Evolutionary conservation across 2,329 filamentous ascomycete species (phyloP).

Genomic region (Fusarium sororula): DNA sequence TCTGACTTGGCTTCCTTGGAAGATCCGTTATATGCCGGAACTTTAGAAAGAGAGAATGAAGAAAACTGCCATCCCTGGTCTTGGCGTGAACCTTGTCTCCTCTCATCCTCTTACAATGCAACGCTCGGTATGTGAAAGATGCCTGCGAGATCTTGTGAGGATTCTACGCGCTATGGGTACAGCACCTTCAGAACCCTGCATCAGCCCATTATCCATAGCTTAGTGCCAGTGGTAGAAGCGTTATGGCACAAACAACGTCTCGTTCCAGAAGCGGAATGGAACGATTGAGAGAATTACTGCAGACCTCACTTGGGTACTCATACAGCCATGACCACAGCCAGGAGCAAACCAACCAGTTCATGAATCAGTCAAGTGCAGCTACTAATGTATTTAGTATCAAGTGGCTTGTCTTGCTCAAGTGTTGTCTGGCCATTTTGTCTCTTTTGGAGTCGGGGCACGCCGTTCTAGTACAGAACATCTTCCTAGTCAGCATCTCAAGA

Average conservation of each 20-base stretch:
- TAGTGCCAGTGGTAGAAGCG: slow-evolving; percentile 14
- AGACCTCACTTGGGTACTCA: neutral
- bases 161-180: slow-evolving; percentile 18
- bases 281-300: slow-evolving; percentile 29
- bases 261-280: slow-evolving; percentile 40
- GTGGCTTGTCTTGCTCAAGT: slow-evolving; percentile 6
- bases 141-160: slow-evolving; percentile 1
- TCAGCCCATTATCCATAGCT: slow-evolving; percentile 38
- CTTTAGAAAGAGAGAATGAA: neutral
- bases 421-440: slow-evolving; percentile 23
- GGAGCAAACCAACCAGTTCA: neutral
- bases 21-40: neutral
- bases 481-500: neutral
- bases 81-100: slow-evolving; percentile 1
- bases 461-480: neutral
- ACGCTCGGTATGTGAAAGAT: slow-evolving; percentile 1
- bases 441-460: slow-evolving; percentile 10
- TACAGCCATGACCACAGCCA: neutral
- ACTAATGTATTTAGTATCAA: neutral
- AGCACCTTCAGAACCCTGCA: slow-evolving; percentile 26
- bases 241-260: slow-evolving; percentile 22
- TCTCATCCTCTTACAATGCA: slow-evolving; percentile 7
- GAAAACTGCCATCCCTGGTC: neutral
- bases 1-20: neutral
- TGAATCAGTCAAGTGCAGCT: slow-evolving; percentile 4